A percentile compares a stretch with the other conserved stretches of the same genome.
These are phyloP conservation scores for Pichia kudriavzevii DNA, from an alignment of 1,139 yeast genomes.

Conservation along the genomic window DNA sequence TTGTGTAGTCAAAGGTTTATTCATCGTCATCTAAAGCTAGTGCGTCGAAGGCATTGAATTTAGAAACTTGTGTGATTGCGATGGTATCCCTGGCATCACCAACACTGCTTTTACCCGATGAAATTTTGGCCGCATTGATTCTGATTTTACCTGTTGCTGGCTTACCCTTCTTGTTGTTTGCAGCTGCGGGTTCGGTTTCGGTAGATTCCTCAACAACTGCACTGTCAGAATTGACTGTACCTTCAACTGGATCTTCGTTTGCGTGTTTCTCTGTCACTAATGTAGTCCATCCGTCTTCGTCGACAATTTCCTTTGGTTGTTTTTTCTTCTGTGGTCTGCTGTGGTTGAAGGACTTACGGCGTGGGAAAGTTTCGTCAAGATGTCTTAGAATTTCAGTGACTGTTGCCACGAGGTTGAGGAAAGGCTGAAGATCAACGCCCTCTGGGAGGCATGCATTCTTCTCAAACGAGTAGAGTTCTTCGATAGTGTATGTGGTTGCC, in stretches of 20 bases:
- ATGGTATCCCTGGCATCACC: slow-evolving; percentile 60
- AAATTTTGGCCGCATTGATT: slow-evolving; percentile 68
- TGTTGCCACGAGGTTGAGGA: slow-evolving; percentile 57
- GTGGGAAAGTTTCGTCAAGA: slow-evolving; percentile 21
- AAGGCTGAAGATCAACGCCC: slow-evolving; percentile 56
- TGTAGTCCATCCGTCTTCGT: slow-evolving; percentile 81
- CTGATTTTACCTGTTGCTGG: slow-evolving; percentile 45
- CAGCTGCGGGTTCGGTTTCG: slow-evolving; percentile 29
- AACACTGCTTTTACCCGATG: slow-evolving; percentile 59
- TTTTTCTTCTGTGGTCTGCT: slow-evolving; percentile 35
- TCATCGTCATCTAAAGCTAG: slow-evolving; percentile 56
- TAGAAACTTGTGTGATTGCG: slow-evolving; percentile 56
- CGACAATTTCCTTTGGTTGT: slow-evolving; percentile 49
- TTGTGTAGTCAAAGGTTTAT: slow-evolving; percentile 11
- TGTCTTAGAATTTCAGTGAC: slow-evolving; percentile 36
- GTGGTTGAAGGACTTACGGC: slow-evolving; percentile 33
- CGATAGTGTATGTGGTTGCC: slow-evolving; percentile 46
- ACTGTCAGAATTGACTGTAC: slow-evolving; percentile 33
- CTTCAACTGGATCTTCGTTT: slow-evolving; percentile 25
- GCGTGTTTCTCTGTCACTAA: slow-evolving; percentile 25
- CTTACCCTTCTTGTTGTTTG: slow-evolving; percentile 24
- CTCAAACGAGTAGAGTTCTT: slow-evolving; percentile 53
- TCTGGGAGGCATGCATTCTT: slow-evolving; percentile 52
- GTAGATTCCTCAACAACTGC: slow-evolving; percentile 25
- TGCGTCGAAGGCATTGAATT: slow-evolving; percentile 76